Conservation (phyloP, 768 basidiomycete genomes). For the Trametes gibbosa region DNA sequence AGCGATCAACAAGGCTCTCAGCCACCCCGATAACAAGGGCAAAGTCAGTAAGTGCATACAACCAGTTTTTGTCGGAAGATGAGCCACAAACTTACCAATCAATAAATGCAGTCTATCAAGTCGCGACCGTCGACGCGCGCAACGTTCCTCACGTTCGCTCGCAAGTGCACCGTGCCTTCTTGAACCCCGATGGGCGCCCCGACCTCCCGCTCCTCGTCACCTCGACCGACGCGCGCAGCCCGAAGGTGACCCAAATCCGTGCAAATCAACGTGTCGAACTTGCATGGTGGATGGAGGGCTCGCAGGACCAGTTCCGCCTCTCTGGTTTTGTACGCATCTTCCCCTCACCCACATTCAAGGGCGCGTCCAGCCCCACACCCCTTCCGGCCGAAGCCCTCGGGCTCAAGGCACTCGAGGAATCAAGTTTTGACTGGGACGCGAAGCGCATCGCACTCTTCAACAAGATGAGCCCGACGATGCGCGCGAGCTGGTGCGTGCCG, state of each 20-base stretch:
- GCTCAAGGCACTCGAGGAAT: slow-evolving; percentile 18
- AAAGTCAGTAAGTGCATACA: slow-evolving; percentile 20
- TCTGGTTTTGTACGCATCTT: slow-evolving; percentile 55
- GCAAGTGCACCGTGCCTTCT: slow-evolving; percentile 57
- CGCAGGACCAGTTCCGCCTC: slow-evolving; percentile 74
- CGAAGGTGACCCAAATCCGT: slow-evolving; percentile 61
- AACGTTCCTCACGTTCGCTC: slow-evolving; percentile 61
- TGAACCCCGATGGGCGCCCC: slow-evolving; percentile 42
- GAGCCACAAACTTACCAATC: not conserved
- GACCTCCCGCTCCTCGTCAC: slow-evolving; percentile 59
- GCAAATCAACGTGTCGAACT: slow-evolving; percentile 52
- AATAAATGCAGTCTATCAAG: slow-evolving; percentile 49
- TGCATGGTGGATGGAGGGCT: slow-evolving; percentile 71
- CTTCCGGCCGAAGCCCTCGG: slow-evolving; percentile 10
- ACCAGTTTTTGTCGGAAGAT: not conserved
- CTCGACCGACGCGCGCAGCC: slow-evolving; percentile 71
- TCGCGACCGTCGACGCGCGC: slow-evolving; percentile 52
- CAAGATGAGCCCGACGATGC: slow-evolving; percentile 57
- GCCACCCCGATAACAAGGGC: slow-evolving; percentile 24
- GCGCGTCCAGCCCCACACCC: slow-evolving; percentile 19
- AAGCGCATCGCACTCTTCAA: slow-evolving; percentile 61
- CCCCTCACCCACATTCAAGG: slow-evolving; percentile 43
- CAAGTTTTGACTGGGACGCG: slow-evolving; percentile 60
- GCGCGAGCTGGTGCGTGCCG: slow-evolving; percentile 71
- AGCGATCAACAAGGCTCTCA: slow-evolving; percentile 25